phyloP scores from a whole-genome alignment of 23 red algal species.

The Gracilaria gracilis region DNA sequence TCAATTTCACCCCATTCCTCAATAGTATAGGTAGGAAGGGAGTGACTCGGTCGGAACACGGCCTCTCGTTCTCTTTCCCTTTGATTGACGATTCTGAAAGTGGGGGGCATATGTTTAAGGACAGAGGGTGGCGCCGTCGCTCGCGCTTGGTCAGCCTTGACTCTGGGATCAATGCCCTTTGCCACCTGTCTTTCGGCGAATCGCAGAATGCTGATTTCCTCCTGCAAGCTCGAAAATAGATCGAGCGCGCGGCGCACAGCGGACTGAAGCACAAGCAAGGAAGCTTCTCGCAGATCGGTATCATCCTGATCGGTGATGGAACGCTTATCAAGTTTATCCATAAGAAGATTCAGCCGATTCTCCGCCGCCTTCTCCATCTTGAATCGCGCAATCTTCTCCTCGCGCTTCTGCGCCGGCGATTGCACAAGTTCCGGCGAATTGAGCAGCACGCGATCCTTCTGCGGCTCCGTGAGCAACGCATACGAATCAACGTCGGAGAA shows the following conservation, averaged over 20 bases:
- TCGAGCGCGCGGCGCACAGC: conserved; percentile 61
- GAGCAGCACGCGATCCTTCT: conserved; percentile 36
- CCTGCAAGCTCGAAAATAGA: conserved; percentile 11
- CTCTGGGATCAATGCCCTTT: conserved; percentile 65
- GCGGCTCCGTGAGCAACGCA: conserved; percentile 30
- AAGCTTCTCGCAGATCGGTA: conserved; percentile 34
- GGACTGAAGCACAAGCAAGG: conserved; percentile 30
- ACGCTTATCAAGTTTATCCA: conserved; percentile 32
- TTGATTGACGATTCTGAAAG: conserved; percentile 74
- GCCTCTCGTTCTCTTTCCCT: conserved; percentile 31
- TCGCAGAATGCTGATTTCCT: conserved; percentile 59
- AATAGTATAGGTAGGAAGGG: conserved; percentile 84
- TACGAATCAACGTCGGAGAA: conserved; percentile 39
- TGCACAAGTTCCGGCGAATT: conserved; percentile 34
- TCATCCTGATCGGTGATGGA: conserved; percentile 24
- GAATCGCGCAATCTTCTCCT: conserved; percentile 66
- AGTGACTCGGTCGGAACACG: conserved; percentile 74
- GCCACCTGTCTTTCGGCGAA: conserved; percentile 46
- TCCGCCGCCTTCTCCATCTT: conserved; percentile 65
- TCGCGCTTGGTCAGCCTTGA: conserved; percentile 48
- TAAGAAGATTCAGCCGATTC: conserved; percentile 17
- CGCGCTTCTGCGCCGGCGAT: conserved; percentile 48
- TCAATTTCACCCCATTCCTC: conserved; percentile 91
- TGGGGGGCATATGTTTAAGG: conserved; percentile 54
- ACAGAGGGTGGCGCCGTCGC: conserved; percentile 32